Base-by-base conservation (phyloP, 2,329 filamentous ascomycete species). In the Claviceps humidiphila region DNA sequence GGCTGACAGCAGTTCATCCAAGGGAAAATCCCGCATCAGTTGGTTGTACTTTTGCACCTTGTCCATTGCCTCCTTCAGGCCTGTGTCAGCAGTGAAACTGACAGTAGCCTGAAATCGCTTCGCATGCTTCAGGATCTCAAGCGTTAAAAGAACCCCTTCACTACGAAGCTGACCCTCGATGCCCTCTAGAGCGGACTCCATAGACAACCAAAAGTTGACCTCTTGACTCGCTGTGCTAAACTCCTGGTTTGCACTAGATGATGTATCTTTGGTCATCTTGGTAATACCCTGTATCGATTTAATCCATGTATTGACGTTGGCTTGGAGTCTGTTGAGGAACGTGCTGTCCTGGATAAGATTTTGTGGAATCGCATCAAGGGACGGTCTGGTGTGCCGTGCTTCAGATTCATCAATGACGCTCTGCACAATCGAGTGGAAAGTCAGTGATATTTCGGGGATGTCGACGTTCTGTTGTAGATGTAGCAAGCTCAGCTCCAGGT, bases 31-130 rank as follows among this genome's bases (percentile, higher is more conserved):
- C 57, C 93, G 85, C 88, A 99, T 97, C 24, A 98, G 79, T 71
- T 95, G 88, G 66, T 98, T 99, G 75, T 97, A 98, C 69, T 96
- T 96, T 68, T 95, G 89, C 47, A 98, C 94, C 65, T 87, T 86
- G 56, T 98, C 93, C 67, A 90, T 93, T 24, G 89, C 89, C 69
- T 98, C 93, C 68, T 95, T 95, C 65, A 98, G 70, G 2, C 93
- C 91, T 39, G 93, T 98, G 68, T 99, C 94, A 2, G 93, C 88
- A 39, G 85, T 86, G 66, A 99, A 97, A 72, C 91, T 97, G 61
- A 97, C 87, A 2, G 91, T 96, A 11, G 93, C 91, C 70, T 96
- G 90, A 70, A 96, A 97, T 63, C 94, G 87, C 72, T 98, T 99
- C 49, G 91, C 94, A 66, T 96, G 87, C 68, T 94, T 91, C 56